These are phyloP conservation scores for Psilocybe tampanensis DNA, from an alignment of 768 basidiomycete genomes.

Conservation along the genomic window DNA sequence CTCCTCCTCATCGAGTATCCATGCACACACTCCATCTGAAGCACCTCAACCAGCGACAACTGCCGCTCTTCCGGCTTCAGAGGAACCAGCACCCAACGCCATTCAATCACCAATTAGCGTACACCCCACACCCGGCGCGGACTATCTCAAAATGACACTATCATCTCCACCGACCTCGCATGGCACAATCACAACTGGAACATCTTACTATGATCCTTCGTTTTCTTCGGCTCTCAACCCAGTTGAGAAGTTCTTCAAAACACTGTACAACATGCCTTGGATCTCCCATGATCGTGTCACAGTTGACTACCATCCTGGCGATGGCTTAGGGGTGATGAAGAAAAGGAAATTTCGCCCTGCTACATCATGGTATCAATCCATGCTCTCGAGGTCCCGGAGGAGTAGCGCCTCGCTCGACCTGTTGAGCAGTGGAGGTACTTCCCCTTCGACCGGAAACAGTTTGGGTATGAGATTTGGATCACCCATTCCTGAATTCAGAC, in stretches of 20 bases:
- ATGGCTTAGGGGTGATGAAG: slow-evolving; percentile 18
- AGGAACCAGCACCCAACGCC: slow-evolving; percentile 9
- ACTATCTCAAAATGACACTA: slow-evolving; percentile 41
- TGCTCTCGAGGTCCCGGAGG: slow-evolving; percentile 21
- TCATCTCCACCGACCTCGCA: slow-evolving; percentile 24
- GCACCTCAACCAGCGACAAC: not conserved
- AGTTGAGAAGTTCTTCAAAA: slow-evolving; percentile 42
- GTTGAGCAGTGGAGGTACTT: slow-evolving; percentile 29
- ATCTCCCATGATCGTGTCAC: slow-evolving; percentile 45
- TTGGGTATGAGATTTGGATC: slow-evolving; percentile 23
- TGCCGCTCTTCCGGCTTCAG: slow-evolving; percentile 7
- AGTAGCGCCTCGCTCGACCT: slow-evolving; percentile 33
- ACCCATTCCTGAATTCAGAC: slow-evolving; percentile 12
- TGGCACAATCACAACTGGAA: slow-evolving; percentile 18
- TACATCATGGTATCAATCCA: slow-evolving; percentile 36
- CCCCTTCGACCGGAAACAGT: slow-evolving; percentile 19
- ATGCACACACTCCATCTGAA: not conserved
- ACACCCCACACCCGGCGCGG: slow-evolving; percentile 32
- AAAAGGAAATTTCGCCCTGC: slow-evolving; percentile 27
- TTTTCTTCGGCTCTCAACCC: slow-evolving; percentile 40
- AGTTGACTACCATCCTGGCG: slow-evolving; percentile 44
- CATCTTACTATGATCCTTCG: slow-evolving; percentile 35
- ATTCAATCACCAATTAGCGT: slow-evolving; percentile 33
- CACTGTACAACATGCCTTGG: slow-evolving; percentile 50
- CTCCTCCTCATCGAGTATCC: slow-evolving; percentile 2